A percentile compares a stretch with the other conserved stretches of the same genome.
Evolutionary conservation across 2,329 filamentous ascomycete genomes (phyloP).

Genomic region (Phoma herbarum): DNA sequence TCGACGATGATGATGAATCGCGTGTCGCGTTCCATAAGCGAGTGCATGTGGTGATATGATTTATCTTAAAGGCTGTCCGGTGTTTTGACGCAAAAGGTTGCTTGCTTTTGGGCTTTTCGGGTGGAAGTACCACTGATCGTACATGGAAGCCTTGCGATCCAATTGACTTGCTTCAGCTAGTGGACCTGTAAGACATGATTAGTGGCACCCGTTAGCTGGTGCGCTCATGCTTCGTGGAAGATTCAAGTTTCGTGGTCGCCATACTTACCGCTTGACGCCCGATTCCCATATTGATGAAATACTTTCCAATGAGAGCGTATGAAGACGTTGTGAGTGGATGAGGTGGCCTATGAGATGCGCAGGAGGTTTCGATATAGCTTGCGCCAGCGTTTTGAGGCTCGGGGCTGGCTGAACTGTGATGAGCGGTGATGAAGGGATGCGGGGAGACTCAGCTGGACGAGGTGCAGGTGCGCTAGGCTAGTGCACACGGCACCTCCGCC

Average conservation of each 20-base stretch:
- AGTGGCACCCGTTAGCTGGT: background rate
- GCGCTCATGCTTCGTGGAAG: background rate
- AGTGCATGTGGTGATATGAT: background rate
- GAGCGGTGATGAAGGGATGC: background rate
- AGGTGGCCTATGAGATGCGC: background rate
- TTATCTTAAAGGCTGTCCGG: background rate
- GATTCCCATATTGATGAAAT: background rate
- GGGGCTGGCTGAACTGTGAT: conserved; percentile 12
- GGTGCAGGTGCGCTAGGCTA: conserved; percentile 12
- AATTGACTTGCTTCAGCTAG: background rate
- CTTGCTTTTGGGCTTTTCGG: background rate
- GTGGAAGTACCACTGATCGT: background rate
- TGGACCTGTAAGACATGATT: background rate
- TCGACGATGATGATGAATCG: background rate
- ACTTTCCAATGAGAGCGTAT: too few relatives aligned
- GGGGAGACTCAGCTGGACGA: conserved; percentile 8
- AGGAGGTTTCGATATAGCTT: background rate
- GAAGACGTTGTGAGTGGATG: background rate
- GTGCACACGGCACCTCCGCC: background rate
- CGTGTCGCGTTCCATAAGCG: background rate
- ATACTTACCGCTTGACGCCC: background rate
- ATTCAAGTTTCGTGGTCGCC: background rate
- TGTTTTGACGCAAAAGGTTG: background rate
- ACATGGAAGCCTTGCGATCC: background rate
- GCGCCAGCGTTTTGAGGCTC: background rate